Percentiles rank a stretch among this genome's conserved stretches.
Evolutionary conservation across 805 yeast species (phyloP).

Genomic region (Ascoidea asiatica): DNA sequence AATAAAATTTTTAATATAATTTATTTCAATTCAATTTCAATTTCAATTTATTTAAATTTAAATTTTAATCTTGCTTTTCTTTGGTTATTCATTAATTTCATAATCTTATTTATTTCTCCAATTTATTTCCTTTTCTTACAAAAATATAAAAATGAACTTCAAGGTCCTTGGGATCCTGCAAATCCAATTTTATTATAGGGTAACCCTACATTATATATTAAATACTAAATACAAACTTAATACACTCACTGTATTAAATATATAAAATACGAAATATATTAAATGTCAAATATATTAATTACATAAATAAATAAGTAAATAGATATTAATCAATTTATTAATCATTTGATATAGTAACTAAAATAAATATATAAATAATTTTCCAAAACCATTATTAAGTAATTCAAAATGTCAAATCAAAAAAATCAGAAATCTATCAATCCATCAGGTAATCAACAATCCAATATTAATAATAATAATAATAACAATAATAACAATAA

Average conservation of each 20-base stretch:
- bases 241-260: constrained; percentile 1
- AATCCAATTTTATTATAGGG: constrained; percentile 29
- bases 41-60: constrained; percentile 16
- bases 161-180: constrained; percentile 92
- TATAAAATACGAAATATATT: not conserved
- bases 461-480: not conserved
- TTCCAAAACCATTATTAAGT: not conserved
- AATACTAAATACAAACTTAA: not conserved
- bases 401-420: not conserved
- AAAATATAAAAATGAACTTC: constrained; percentile 70
- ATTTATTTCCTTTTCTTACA: constrained; percentile 59
- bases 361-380: not conserved
- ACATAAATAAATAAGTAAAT: constrained; percentile 1
- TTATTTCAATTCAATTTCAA: constrained; percentile 2
- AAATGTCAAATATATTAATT: not conserved
- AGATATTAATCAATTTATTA: constrained; percentile 4
- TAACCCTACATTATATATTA: not conserved
- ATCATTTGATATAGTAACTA: not conserved
- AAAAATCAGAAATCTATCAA: not conserved
- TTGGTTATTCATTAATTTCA: constrained; percentile 37
- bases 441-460: not conserved
- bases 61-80: constrained; percentile 23
- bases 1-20: constrained; percentile 7
- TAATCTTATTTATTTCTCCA: constrained; percentile 48
- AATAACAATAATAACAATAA: not conserved